Base-by-base conservation (phyloP, 495 filamentous ascomycete species). In the Sphaerosporella brunnea region DNA sequence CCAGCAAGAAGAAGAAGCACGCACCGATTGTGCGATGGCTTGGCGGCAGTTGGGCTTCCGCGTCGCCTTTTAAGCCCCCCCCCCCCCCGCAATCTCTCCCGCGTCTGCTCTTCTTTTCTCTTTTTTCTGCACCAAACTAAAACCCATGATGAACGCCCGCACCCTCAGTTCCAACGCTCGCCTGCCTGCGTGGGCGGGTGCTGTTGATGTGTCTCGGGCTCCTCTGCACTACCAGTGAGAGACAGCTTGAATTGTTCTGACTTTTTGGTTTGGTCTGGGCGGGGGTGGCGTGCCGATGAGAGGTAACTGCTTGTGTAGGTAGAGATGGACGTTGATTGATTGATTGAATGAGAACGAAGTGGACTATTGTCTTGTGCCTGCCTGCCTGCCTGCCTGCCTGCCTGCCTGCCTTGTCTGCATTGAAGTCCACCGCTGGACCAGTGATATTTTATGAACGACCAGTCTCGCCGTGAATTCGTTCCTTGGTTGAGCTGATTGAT, bases 221-320 rank as follows among this genome's bases (percentile, higher is more conserved):
- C 62, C 67, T 68, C 58, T 62, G 67, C 63, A 75, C 71, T 72
- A 76, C 70, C 68, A 62, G 63, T 51, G 58, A 63, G 65, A 66
- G 66, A 66, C 70, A 73, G 68, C 73, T 55, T 73, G 66, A 72
- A 66, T 62, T 59, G 53, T 65, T 71, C 70, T 74, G 71, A 76
- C 69, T 65, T 69, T 66, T 69, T 47, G 40, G 23, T 47, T 48
- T 35, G 36, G 46, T 48, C 45, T 36, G 49, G 35, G 32, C 23
- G 28, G 10, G 23, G 21, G 15, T n/a, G n/a, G n/a, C n/a, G n/a
- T n/a, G n/a, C n/a, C n/a, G n/a, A n/a, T n/a, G 28, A 32, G 28
- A 5, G 26, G 36, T 48, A 25, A 36, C 15, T n/a, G 15, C 16
- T 34, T 5, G 13, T 34, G 20, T 20, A 5, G 28, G 13, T 5